A percentile compares a stretch with the other conserved stretches of the same genome.
These are phyloP conservation scores for Trichomonas gallinae DNA, from an alignment of 208 protist species.

Conservation along the genomic window DNA sequence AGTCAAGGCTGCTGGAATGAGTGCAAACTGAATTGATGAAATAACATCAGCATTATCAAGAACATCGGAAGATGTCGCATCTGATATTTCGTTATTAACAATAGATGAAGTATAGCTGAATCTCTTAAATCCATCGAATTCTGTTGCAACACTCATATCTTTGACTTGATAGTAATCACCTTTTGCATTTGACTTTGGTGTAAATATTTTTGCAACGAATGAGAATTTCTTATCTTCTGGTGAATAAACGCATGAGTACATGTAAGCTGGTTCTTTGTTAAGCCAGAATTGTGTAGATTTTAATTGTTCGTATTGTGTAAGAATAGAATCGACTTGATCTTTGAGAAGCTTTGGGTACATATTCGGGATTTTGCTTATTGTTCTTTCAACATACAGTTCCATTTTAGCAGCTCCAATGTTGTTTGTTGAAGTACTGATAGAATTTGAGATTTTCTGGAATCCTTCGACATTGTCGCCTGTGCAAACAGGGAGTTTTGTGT, in stretches of 20 bases:
- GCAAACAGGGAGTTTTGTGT: not conserved
- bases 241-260: not conserved
- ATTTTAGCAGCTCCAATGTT: not conserved
- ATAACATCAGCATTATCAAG: not conserved
- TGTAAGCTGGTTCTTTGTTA: not conserved
- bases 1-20: not conserved
- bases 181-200: not conserved
- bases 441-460: not conserved
- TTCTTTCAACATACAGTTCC: not conserved
- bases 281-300: not conserved
- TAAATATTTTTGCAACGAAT: not conserved
- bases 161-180: not conserved
- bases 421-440: not conserved
- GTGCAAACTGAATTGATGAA: not conserved
- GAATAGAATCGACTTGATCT: not conserved
- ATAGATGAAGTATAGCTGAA: not conserved
- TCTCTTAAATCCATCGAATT: not conserved
- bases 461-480: not conserved
- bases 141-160: not conserved
- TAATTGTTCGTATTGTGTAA: not conserved
- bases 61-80: not conserved
- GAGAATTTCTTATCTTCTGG: not conserved
- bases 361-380: not conserved
- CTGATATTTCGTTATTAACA: not conserved
- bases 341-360: not conserved